Evolutionary conservation across 2,329 filamentous ascomycete genomes (phyloP).

Genomic region (Trichoderma simmonsii): DNA sequence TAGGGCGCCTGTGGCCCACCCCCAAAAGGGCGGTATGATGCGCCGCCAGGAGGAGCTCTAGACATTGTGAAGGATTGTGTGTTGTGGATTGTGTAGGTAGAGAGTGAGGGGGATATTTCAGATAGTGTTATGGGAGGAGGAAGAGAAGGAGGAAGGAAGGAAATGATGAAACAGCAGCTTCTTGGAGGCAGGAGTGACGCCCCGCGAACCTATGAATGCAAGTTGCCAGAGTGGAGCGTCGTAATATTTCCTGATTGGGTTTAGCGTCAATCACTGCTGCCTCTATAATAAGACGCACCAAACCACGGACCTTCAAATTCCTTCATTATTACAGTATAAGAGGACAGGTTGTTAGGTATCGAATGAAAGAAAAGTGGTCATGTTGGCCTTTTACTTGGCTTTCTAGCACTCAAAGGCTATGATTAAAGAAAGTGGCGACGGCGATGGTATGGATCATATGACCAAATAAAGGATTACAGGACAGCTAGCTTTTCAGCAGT

Average conservation of each 20-base stretch:
- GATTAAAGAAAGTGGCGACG: neutral
- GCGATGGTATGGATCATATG: neutral
- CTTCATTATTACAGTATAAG: neutral
- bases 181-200: neutral
- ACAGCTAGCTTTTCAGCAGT: neutral
- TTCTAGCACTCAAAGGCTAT: too few species aligned
- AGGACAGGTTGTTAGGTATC: neutral
- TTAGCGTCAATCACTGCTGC: neutral
- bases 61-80: neutral
- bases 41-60: constrained; percentile 20
- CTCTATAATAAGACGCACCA: neutral
- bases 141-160: too few species aligned
- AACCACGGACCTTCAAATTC: neutral
- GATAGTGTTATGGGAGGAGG: too few species aligned
- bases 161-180: neutral
- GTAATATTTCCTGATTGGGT: neutral
- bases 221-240: neutral
- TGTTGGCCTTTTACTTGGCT: too few species aligned
- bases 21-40: constrained; percentile 32
- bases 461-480: neutral
- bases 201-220: neutral
- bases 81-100: neutral
- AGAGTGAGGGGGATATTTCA: neutral
- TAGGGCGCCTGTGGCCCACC: constrained; percentile 23
- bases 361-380: neutral